These are phyloP conservation scores for Cardiospermum halicacabum DNA, from an alignment of 345 rosid genomes.

Conservation along the genomic window DNA sequence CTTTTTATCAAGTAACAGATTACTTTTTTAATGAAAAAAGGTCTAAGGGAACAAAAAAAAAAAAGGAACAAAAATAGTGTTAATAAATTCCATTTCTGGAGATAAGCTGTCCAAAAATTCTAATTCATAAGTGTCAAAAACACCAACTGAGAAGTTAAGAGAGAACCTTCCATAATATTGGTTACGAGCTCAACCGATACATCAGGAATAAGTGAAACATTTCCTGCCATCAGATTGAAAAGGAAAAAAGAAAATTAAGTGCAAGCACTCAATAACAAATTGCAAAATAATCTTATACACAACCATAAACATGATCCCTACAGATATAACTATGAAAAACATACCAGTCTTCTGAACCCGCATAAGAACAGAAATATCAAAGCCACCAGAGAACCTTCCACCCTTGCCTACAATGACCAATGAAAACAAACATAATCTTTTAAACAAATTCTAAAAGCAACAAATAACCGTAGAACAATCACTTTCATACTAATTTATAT, in stretches of 20 bases:
- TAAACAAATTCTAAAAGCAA: neutral
- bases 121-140: neutral
- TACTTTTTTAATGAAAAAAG: neutral
- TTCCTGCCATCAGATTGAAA: constrained; percentile 58
- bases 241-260: neutral
- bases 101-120: neutral
- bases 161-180: constrained; percentile 71
- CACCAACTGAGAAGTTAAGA: constrained; percentile 2
- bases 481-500: neutral
- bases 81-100: neutral
- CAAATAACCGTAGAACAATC: neutral
- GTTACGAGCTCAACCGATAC: constrained; percentile 77
- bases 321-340: constrained; percentile 5
- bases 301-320: neutral
- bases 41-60: neutral
- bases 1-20: neutral
- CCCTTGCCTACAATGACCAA: constrained; percentile 53
- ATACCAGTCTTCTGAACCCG: constrained; percentile 73
- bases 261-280: neutral
- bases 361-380: constrained; percentile 78
- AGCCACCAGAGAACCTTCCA: constrained; percentile 90
- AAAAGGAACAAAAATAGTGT: no score
- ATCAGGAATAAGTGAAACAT: constrained; percentile 65
- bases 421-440: neutral
- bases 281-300: neutral